Evolutionary conservation across 148 eudicot genomes (phyloP).

Genomic region (Vaccinium darrowii): DNA sequence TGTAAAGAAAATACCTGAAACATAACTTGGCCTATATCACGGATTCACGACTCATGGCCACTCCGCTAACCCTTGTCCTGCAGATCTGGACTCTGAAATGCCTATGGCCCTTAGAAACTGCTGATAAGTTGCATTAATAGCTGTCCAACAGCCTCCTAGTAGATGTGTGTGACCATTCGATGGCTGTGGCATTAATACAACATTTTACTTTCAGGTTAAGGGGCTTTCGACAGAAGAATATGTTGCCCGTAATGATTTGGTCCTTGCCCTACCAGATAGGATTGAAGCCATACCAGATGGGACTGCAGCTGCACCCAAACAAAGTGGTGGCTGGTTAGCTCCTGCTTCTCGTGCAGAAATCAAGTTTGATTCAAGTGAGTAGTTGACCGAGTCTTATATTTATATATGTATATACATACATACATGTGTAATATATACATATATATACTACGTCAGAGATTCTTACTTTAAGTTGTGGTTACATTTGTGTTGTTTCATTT

Average conservation of each 20-base stretch:
- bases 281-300: conserved; percentile 96
- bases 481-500: conserved; percentile 10
- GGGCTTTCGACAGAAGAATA: conserved; percentile 90
- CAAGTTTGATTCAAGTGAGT: conserved; percentile 89
- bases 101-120: not conserved
- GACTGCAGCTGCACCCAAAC: conserved; percentile 66
- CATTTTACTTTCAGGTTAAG: conserved; percentile 59
- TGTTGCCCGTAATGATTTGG: conserved; percentile 85
- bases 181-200: not conserved
- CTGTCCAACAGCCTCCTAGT: not conserved
- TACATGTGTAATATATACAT: too few relatives aligned
- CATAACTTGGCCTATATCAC: not conserved
- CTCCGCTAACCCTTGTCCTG: not conserved
- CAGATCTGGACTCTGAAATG: not conserved
- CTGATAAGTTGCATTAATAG: not conserved
- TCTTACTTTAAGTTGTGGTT: not conserved
- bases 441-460: not conserved
- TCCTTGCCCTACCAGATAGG: conserved; percentile 85
- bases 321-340: conserved; percentile 82
- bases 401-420: too few relatives aligned
- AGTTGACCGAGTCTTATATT: not conserved
- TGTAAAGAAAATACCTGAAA: not conserved
- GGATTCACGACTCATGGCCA: not conserved
- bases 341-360: conserved; percentile 82
- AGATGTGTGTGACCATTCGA: not conserved